Evolutionary conservation across 108 stramenopile species (phyloP).

Genomic region (Cyclotella cryptica): DNA sequence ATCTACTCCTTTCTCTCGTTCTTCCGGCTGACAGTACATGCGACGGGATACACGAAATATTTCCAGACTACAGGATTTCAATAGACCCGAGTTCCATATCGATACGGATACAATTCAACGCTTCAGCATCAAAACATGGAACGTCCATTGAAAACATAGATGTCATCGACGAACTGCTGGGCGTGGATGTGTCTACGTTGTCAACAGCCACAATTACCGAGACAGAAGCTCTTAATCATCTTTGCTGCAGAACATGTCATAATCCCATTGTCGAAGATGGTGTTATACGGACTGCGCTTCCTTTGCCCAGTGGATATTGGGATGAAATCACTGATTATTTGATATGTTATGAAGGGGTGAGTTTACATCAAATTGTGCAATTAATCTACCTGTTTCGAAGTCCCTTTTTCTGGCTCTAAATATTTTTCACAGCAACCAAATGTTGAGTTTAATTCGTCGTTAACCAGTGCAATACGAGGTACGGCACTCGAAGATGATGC

Average conservation of each 20-base stretch:
- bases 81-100: slow-evolving; percentile 34
- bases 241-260: slow-evolving; percentile 63
- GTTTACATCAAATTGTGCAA: slow-evolving; percentile 1
- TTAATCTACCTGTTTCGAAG: too few species aligned
- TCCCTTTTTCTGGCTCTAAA: background rate
- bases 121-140: background rate
- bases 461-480: slow-evolving; percentile 40
- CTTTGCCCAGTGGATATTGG: slow-evolving; percentile 80
- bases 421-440: slow-evolving; percentile 13
- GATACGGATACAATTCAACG: slow-evolving; percentile 31
- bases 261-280: slow-evolving; percentile 44
- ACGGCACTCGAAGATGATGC: slow-evolving; percentile 67
- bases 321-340: slow-evolving; percentile 88
- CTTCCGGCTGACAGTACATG: slow-evolving; percentile 14
- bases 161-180: slow-evolving; percentile 26
- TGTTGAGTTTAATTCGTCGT: slow-evolving; percentile 52
- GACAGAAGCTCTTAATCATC: slow-evolving; percentile 34
- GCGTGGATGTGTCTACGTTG: slow-evolving; percentile 22
- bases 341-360: slow-evolving; percentile 68
- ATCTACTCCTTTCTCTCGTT: slow-evolving; percentile 11
- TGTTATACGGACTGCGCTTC: slow-evolving; percentile 42
- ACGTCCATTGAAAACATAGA: slow-evolving; percentile 4
- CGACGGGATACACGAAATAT: background rate
- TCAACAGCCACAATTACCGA: slow-evolving; percentile 15
- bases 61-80: slow-evolving; percentile 15